Conservation (phyloP, 2,329 filamentous ascomycete species). For the Colletotrichum nymphaeae region DNA sequence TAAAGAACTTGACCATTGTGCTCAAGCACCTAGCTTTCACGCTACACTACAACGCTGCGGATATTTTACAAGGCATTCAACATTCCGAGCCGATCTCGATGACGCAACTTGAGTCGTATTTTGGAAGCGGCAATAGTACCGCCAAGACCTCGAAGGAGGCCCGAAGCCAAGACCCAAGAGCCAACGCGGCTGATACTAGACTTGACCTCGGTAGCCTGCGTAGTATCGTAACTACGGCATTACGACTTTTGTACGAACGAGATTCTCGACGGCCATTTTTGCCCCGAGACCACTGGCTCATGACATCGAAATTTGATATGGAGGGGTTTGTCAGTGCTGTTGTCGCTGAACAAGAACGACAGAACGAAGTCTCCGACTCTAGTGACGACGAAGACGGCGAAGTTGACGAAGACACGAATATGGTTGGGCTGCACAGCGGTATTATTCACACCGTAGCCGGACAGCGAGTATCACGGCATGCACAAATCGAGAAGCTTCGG, state of each 20-base stretch:
- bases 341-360: slow-evolving; percentile 86
- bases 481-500: slow-evolving; percentile 72
- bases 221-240: slow-evolving; percentile 80
- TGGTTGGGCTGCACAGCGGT: slow-evolving; percentile 22
- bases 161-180: background rate
- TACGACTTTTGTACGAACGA: slow-evolving; percentile 91
- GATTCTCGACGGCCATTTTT: slow-evolving; percentile 91
- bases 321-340: slow-evolving; percentile 87
- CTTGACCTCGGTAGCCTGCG: slow-evolving; percentile 83
- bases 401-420: slow-evolving; percentile 41
- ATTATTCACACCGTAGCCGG: slow-evolving; percentile 56
- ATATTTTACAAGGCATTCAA: slow-evolving; percentile 54
- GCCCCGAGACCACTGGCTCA: slow-evolving; percentile 89
- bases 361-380: slow-evolving; percentile 61
- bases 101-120: slow-evolving; percentile 32
- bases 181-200: slow-evolving; percentile 39
- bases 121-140: slow-evolving; percentile 3
- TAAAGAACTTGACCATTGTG: slow-evolving; percentile 82
- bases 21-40: slow-evolving; percentile 92
- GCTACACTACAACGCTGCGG: slow-evolving; percentile 84
- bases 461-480: slow-evolving; percentile 70
- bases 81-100: slow-evolving; percentile 20
- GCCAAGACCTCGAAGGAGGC: slow-evolving; percentile 17
- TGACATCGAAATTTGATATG: slow-evolving; percentile 90
- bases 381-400: slow-evolving; percentile 46